These are phyloP conservation scores for Buxus sempervirens DNA, from an alignment of 164 flowering plant genomes.

Conservation along the genomic window DNA sequence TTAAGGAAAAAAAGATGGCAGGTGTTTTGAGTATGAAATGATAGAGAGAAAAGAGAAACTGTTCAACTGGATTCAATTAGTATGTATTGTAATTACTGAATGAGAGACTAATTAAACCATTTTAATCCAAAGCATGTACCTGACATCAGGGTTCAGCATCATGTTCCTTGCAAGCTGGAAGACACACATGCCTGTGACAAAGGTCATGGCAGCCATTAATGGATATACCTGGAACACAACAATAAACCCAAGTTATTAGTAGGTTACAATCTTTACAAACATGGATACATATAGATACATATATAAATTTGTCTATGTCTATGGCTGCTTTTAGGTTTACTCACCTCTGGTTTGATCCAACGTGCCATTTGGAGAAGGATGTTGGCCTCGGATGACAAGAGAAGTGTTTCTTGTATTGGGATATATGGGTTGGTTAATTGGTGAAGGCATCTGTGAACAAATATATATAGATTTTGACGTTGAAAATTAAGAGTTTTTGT, in stretches of 20 bases:
- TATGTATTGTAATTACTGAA: too few species aligned
- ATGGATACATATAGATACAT: neutral
- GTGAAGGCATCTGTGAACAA: too few species aligned
- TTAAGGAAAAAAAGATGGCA: too few species aligned
- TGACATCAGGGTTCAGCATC: conserved; percentile 70
- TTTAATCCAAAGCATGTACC: conserved; percentile 28
- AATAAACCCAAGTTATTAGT: neutral
- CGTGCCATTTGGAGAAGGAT: conserved; percentile 29
- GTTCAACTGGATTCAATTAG: neutral
- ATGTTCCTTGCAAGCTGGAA: conserved; percentile 68
- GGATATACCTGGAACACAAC: conserved; percentile 59
- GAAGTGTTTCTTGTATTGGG: neutral
- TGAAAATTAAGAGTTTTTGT: too few species aligned
- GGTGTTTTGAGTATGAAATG: too few species aligned
- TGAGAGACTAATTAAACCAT: neutral
- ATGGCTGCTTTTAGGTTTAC: neutral
- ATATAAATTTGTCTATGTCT: too few species aligned
- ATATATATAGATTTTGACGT: too few species aligned
- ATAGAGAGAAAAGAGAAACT: too few species aligned
- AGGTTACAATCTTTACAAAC: neutral
- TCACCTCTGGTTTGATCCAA: conserved; percentile 70
- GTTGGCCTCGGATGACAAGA: too few species aligned
- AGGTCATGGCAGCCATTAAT: conserved; percentile 67
- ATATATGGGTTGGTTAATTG: neutral
- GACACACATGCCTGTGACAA: conserved; percentile 57